A percentile compares a stretch with the other conserved stretches of the same genome.
Evolutionary conservation across 225 moss, liverwort and hornwort genomes (phyloP).

Genomic region (Climacium dendroides): DNA sequence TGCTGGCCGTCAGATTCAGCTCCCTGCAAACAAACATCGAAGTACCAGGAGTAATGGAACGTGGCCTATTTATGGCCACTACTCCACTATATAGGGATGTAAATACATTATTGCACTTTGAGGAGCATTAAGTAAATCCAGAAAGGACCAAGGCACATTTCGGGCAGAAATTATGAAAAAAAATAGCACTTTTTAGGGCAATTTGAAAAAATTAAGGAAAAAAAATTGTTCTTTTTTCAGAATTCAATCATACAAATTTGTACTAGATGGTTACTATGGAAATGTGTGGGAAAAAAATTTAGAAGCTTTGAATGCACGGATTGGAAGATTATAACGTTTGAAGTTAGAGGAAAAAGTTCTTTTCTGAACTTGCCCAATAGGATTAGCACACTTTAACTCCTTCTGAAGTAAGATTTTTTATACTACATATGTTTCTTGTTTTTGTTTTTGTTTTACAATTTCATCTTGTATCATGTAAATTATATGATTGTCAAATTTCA

Average conservation of each 20-base stretch:
- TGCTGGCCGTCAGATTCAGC: not conserved
- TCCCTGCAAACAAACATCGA: not conserved
- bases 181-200: not conserved
- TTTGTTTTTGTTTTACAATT: not conserved
- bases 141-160: not conserved
- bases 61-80: not conserved
- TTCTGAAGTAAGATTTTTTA: not conserved
- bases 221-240: accelerated
- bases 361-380: accelerated
- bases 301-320: accelerated
- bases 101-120: not conserved
- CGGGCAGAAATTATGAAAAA: not conserved
- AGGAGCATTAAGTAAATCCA: not conserved
- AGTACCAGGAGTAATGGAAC: not conserved
- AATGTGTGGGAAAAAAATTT: too few species aligned
- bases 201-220: accelerated
- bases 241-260: accelerated
- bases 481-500: not conserved
- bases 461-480: not conserved
- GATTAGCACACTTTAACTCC: accelerated
- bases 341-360: not conserved
- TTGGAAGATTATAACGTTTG: not conserved
- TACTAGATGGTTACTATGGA: accelerated
- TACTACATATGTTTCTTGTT: not conserved
- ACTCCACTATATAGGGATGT: not conserved